A percentile compares a stretch with the other conserved stretches of the same genome.
Conservation (phyloP, 2,329 filamentous ascomycete genomes). For the Aspergillaceae sp. region DNA sequence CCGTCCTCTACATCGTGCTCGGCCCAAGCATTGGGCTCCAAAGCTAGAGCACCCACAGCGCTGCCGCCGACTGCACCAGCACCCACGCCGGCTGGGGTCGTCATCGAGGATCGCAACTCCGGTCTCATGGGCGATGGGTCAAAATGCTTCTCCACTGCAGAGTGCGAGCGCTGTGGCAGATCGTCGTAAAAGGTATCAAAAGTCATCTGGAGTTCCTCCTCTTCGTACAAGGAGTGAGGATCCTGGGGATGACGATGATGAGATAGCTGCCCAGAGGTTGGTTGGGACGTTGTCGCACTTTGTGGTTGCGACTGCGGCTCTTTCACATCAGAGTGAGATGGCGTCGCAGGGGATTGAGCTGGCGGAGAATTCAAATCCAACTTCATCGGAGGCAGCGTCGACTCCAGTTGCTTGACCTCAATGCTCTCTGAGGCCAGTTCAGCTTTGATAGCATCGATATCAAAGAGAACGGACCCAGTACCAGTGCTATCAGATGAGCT, state of each 20-base stretch:
- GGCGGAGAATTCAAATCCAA: constrained; percentile 47
- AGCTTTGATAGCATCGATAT: constrained; percentile 86
- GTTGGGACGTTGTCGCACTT: constrained; percentile 18
- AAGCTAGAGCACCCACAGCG: constrained; percentile 20
- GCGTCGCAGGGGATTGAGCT: constrained; percentile 9
- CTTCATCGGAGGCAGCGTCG: constrained; percentile 84
- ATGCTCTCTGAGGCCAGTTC: constrained; percentile 67
- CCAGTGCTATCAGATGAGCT: constrained; percentile 18
- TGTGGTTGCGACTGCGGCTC: constrained; percentile 37
- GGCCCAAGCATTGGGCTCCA: constrained; percentile 59
- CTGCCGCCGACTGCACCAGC: constrained; percentile 15
- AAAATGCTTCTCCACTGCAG: constrained; percentile 7
- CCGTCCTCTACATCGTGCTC: constrained; percentile 59
- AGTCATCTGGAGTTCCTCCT: constrained; percentile 53
- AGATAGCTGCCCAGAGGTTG: constrained; percentile 11
- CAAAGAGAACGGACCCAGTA: constrained; percentile 63
- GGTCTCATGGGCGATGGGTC: constrained; percentile 14
- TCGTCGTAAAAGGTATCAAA: constrained; percentile 57
- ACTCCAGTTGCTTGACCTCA: constrained; percentile 72
- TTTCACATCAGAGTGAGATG: constrained; percentile 23
- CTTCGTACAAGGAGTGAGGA: constrained; percentile 6
- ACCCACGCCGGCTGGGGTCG: constrained; percentile 19
- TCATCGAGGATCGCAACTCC: constrained; percentile 23
- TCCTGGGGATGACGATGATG: constrained; percentile 7
- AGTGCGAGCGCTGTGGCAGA: constrained; percentile 18